Base-by-base conservation (phyloP, 2,329 filamentous ascomycete species). In the Stylonectria norvegica region DNA sequence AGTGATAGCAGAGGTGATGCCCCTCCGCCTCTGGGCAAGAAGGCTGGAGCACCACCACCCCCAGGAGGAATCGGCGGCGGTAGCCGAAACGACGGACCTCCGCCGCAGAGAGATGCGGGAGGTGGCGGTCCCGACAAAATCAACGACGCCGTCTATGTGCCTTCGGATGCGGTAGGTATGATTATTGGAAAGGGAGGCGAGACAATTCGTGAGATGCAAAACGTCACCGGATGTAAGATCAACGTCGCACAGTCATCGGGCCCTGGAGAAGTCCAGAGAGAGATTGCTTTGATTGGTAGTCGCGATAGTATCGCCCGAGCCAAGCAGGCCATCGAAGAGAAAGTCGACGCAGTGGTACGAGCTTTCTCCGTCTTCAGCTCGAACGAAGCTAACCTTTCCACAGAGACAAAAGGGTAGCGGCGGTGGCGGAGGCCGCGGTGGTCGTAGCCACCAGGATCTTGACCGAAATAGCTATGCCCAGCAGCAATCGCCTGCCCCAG, bases 181-280 rank as follows among this genome's bases (percentile, higher is more conserved):
- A 95, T 95, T 50, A 95, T 95, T 46, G 89, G 90, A 50, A 95
- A 95, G 72, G 86, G 88, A 41, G 89, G 89, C 50, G 89, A 95
- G 68, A 94, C 89, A 0, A 95, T 95, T 61, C 89, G 90, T 50
- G 88, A 95, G 53, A 94, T 95, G 84, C 89, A 95, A 64, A 85
- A 82, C 58, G 77, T 72, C 20, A 93, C 88, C 5, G 86, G 87
- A 32, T 95, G 90, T 76, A 95, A 95, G 70, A 95, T 95, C 72
- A 95, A 95, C 57, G 89, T 95, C 18, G 86, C 87, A 20, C 86
- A 87, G 56, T 83, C 88, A 6, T 83, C 82, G 23, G 85, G 85
- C 12, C 83, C 85, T 35, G 78, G 79, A 50, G 89, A 95, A 59
- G 77, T 82, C 42, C 84, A 93, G 63, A 83, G 89, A 57, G 86